Conservation (phyloP, 2,329 filamentous ascomycete species). For the Onygenales sp. region DNA sequence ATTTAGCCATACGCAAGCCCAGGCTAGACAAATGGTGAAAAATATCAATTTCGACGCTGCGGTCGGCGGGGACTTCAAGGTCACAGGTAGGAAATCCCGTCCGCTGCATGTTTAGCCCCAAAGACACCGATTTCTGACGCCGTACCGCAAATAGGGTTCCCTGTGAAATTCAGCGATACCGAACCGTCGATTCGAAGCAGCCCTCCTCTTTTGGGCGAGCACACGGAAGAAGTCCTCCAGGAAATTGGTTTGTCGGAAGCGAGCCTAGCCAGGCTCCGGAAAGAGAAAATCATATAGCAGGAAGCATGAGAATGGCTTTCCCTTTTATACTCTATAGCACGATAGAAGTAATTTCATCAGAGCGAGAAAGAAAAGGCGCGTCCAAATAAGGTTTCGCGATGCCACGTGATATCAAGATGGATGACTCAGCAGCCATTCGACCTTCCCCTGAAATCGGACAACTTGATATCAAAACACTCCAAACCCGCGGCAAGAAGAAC, state of each 20-base stretch:
- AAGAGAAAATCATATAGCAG: slow-evolving; percentile 4
- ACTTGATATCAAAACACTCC: not conserved
- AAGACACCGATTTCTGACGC: not conserved
- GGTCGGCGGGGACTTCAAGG: slow-evolving; percentile 16
- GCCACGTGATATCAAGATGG: not conserved
- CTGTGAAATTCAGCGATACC: slow-evolving; percentile 27
- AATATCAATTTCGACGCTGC: slow-evolving; percentile 15
- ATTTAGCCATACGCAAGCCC: slow-evolving; percentile 36
- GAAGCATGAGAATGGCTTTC: not conserved
- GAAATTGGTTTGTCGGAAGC: slow-evolving; percentile 15
- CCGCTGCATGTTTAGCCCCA: not conserved
- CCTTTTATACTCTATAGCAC: no score
- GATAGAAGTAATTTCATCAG: no score
- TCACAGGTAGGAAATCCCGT: slow-evolving; percentile 16
- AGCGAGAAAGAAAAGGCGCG: no score
- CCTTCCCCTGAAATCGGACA: not conserved
- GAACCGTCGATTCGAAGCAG: slow-evolving; percentile 13
- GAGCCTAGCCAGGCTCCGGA: slow-evolving; percentile 13
- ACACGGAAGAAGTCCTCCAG: slow-evolving; percentile 18
- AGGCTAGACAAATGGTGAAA: slow-evolving; percentile 31
- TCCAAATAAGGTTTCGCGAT: no score
- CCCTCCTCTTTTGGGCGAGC: slow-evolving; percentile 23
- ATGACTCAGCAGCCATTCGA: not conserved
- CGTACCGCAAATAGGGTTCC: slow-evolving; percentile 7
- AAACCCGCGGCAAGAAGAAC: not conserved